Evolutionary conservation across 768 basidiomycete species (phyloP), one percentile per base, ranked within the genome.

Genomic region (Rhizopogon sp.): DNA sequence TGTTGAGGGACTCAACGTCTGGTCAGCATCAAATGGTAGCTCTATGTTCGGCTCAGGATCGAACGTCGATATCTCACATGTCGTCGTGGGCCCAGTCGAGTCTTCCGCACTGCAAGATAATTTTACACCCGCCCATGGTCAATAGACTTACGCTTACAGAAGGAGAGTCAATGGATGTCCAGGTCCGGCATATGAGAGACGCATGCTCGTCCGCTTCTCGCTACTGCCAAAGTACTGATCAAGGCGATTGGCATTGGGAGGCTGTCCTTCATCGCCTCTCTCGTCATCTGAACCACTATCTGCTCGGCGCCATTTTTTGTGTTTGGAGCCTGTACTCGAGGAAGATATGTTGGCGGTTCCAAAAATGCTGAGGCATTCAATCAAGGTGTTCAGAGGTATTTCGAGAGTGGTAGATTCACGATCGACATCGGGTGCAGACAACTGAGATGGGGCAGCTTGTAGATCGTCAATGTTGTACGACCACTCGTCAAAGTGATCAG

Each of bases 361-460:
- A 63, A 95, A 98, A 53, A 98, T 87, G 63, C 96, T 95, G 33
- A 99, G 76, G 63, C 91, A 94, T 59, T 97, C 93, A 57, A 97
- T 80, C 50, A 98, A 72, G 3, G 85, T 87, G 66, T 83, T 81
- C 39, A 99, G 80, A 2, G 88, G 88, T 54, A 99, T 79, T 68
- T 95, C 92, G 63, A 98, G 89, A 0, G 82, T 78, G 2, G 73
- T 72, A 42, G 54, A 46, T 33, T 67, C 59, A 22, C 55, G 57
- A 50, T 64, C 43, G 55, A 47, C 13, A 57, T 61, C 31, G 45
- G 58, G 45, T 28, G 44, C 55, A 41, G 54, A 37, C 29, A 43
- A 39, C 43, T 64, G 68, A 29, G 68, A 70, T 11, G 55, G 46
- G 49, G 52, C 66, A 49, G 60, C 35, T 54, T 33, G 64, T 64